Evolutionary conservation across 1,139 yeast species (phyloP).

Genomic region (Suhomyces guaymorum): DNA sequence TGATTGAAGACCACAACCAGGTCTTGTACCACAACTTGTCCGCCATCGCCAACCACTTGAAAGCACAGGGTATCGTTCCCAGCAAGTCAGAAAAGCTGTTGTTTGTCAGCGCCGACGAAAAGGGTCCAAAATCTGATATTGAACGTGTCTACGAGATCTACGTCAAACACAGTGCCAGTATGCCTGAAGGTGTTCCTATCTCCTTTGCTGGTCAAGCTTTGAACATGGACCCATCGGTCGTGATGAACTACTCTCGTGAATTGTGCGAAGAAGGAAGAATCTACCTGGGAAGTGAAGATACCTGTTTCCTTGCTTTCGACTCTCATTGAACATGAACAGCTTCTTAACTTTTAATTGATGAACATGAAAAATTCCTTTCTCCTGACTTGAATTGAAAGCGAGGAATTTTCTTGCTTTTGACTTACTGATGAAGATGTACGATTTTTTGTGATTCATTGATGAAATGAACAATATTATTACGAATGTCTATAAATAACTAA

Average conservation of each 20-base stretch:
- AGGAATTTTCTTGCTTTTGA: conserved; percentile 1
- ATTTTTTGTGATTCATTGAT: too few species aligned
- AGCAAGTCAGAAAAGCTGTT: conserved; percentile 16
- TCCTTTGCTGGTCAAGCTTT: conserved; percentile 59
- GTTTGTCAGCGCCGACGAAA: conserved; percentile 21
- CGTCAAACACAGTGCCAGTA: conserved; percentile 51
- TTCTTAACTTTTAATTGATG: too few species aligned
- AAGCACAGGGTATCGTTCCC: conserved; percentile 44
- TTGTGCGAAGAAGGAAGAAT: conserved; percentile 66
- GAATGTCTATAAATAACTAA: too few species aligned
- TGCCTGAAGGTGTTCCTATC: conserved; percentile 75
- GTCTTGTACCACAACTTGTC: conserved; percentile 74
- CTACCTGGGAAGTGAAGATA: conserved; percentile 68
- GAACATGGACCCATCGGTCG: conserved; percentile 50
- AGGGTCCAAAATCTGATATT: conserved; percentile 27
- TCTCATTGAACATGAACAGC: too few species aligned
- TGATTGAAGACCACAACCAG: conserved; percentile 69
- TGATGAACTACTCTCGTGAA: conserved; percentile 48
- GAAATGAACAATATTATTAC: too few species aligned
- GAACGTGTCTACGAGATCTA: conserved; percentile 53
- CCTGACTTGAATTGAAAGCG: too few species aligned
- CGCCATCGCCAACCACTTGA: conserved; percentile 64
- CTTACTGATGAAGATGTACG: too few species aligned
- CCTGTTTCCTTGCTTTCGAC: conserved; percentile 43
- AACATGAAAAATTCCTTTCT: too few species aligned